phyloP scores from a whole-genome alignment of 2,329 filamentous ascomycete genomes.

The Nectriaceae sp. region DNA sequence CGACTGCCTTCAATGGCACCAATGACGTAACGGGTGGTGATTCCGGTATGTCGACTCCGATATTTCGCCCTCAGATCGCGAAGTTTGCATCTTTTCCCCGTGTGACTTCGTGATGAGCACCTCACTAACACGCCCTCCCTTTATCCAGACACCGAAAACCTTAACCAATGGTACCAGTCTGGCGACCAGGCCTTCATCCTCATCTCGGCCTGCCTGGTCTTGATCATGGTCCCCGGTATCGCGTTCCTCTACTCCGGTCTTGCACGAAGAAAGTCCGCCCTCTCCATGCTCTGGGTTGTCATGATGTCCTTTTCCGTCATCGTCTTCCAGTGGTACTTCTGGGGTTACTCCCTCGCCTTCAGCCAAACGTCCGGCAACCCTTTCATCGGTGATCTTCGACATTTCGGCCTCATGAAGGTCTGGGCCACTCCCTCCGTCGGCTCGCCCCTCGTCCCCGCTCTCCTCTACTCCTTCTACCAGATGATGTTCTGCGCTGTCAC shows the following conservation, averaged over 20 bases:
- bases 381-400: conserved; percentile 87
- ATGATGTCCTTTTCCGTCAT: conserved; percentile 92
- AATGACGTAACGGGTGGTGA: conserved; percentile 69
- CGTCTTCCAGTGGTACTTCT: conserved; percentile 99
- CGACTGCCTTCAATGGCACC: conserved; percentile 64
- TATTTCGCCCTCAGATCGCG: not conserved
- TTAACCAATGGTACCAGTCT: conserved; percentile 93
- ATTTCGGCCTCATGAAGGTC: conserved; percentile 87
- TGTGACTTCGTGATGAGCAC: not conserved
- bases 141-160: conserved; percentile 71
- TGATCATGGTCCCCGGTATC: conserved; percentile 96
- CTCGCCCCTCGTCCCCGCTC: conserved; percentile 82
- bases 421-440: conserved; percentile 84
- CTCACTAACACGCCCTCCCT: conserved; percentile 5
- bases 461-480: conserved; percentile 96
- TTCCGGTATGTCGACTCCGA: conserved; percentile 61
- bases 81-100: not conserved
- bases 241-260: conserved; percentile 97
- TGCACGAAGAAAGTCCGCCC: conserved; percentile 93
- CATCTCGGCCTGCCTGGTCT: conserved; percentile 84
- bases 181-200: conserved; percentile 96
- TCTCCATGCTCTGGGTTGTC: conserved; percentile 96
- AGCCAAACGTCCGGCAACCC: conserved; percentile 78
- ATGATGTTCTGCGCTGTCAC: conserved; percentile 98
- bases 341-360: conserved; percentile 96